phyloP scores from a whole-genome alignment of 2,329 filamentous ascomycete genomes.

The Claviceps capensis region DNA sequence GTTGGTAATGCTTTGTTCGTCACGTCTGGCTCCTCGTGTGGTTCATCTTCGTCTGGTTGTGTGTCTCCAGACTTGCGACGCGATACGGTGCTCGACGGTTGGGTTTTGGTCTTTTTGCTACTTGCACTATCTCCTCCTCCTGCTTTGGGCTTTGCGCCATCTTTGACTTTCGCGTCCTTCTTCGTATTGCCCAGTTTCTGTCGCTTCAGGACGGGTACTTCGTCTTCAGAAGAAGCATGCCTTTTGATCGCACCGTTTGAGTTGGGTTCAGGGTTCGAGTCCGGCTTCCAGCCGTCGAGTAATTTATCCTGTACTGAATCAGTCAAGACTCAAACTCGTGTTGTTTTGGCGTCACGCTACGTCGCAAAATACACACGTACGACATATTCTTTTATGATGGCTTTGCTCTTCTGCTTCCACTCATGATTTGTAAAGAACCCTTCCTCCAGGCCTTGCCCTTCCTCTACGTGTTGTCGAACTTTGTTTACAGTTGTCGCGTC shows the following conservation, averaged over 20 bases:
- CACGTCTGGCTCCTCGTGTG: constrained; percentile 7
- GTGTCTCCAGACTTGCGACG: constrained; percentile 7
- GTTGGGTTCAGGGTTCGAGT: constrained; percentile 13
- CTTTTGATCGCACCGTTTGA: constrained; percentile 20
- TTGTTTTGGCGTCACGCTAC: neutral
- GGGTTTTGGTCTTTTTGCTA: constrained; percentile 3
- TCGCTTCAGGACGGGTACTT: constrained; percentile 14
- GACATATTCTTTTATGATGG: constrained; percentile 38
- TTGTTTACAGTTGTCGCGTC: constrained; percentile 41
- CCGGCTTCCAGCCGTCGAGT: constrained; percentile 22
- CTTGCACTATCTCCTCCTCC: neutral
- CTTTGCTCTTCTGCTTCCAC: constrained; percentile 48
- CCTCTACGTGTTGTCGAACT: constrained; percentile 38
- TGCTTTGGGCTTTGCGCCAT: neutral
- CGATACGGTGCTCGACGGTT: constrained; percentile 5
- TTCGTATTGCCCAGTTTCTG: constrained; percentile 14
- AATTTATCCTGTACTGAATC: constrained; percentile 19
- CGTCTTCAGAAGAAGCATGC: constrained; percentile 18
- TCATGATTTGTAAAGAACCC: constrained; percentile 34
- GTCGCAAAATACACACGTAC: constrained; percentile 25
- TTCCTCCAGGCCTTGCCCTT: constrained; percentile 31
- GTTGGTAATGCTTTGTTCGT: constrained; percentile 7
- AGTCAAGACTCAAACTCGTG: neutral
- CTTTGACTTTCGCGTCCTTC: constrained; percentile 16
- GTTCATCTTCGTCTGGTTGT: constrained; percentile 3